Evolutionary conservation across 495 filamentous ascomycete species (phyloP).

Genomic region (Aspergillus coremiiformis): DNA sequence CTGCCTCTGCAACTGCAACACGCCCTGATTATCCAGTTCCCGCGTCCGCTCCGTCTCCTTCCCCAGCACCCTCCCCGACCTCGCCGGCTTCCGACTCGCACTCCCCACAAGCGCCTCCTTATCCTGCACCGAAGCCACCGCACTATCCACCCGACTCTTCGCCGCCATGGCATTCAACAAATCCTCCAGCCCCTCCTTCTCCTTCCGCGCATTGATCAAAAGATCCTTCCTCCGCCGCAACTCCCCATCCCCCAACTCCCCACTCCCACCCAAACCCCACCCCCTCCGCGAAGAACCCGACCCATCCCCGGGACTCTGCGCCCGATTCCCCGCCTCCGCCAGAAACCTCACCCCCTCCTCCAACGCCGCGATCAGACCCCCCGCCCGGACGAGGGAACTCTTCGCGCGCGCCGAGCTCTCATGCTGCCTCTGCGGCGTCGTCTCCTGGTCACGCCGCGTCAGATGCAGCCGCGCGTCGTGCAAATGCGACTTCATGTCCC

Average conservation of each 20-base stretch:
- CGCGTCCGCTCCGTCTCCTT: conserved; percentile 83
- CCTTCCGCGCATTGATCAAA: conserved; percentile 66
- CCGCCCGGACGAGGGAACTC: conserved; percentile 67
- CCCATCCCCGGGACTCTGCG: not conserved
- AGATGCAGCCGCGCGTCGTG: conserved; percentile 75
- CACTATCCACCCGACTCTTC: conserved; percentile 42
- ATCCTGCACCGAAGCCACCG: conserved; percentile 46
- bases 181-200: conserved; percentile 80
- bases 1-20: conserved; percentile 76
- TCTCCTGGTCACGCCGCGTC: conserved; percentile 67
- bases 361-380: conserved; percentile 56
- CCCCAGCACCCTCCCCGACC: conserved; percentile 66
- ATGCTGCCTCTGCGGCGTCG: conserved; percentile 56
- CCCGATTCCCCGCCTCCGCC: conserved; percentile 9
- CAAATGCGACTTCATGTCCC: conserved; percentile 72
- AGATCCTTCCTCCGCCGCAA: conserved; percentile 72
- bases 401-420: conserved; percentile 80
- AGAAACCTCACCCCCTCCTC: conserved; percentile 59
- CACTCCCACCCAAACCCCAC: conserved; percentile 6
- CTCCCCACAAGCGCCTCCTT: conserved; percentile 45
- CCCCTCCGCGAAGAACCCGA: not conserved
- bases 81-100: conserved; percentile 20
- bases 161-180: conserved; percentile 65
- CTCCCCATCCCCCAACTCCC: conserved; percentile 75
- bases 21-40: conserved; percentile 83